A percentile compares a stretch with the other conserved stretches of the same genome.
phyloP scores from a whole-genome alignment of 345 rosid species.

The Corymbia maculata region DNA sequence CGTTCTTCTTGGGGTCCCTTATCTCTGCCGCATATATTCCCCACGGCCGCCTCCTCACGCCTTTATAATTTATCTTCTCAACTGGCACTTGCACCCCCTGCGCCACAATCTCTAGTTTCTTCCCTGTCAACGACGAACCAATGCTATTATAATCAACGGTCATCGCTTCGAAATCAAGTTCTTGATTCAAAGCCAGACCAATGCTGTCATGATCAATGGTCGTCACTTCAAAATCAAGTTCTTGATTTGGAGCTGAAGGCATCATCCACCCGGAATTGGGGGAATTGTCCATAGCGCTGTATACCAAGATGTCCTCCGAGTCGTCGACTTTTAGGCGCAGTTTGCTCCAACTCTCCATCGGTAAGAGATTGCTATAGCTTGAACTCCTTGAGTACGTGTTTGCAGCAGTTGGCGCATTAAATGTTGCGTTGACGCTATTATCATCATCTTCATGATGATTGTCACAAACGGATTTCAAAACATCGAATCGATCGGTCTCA shows the following conservation, averaged over 20 bases:
- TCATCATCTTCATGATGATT: neutral
- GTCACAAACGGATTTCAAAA: neutral
- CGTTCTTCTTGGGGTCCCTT: conserved; percentile 40
- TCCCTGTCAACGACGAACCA: neutral
- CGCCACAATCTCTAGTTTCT: neutral
- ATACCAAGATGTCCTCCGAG: conserved; percentile 21
- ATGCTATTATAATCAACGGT: neutral
- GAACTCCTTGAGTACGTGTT: conserved; percentile 1
- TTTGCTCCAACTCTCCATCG: conserved; percentile 25
- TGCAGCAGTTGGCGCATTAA: neutral
- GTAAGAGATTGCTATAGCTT: conserved; percentile 20
- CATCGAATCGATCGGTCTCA: neutral
- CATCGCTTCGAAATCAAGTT: neutral
- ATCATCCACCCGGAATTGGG: conserved; percentile 18
- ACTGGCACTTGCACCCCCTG: neutral
- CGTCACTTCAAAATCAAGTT: neutral
- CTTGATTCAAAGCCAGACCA: neutral
- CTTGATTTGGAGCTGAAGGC: neutral
- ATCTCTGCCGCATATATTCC: conserved; percentile 45
- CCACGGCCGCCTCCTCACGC: conserved; percentile 49
- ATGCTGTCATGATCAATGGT: neutral
- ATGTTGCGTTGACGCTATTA: neutral
- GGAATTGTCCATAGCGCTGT: conserved; percentile 11
- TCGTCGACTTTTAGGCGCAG: conserved; percentile 20
- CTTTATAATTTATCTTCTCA: conserved; percentile 19